Conservation (phyloP, 208 protist species). For the Phytomonas sp. region DNA sequence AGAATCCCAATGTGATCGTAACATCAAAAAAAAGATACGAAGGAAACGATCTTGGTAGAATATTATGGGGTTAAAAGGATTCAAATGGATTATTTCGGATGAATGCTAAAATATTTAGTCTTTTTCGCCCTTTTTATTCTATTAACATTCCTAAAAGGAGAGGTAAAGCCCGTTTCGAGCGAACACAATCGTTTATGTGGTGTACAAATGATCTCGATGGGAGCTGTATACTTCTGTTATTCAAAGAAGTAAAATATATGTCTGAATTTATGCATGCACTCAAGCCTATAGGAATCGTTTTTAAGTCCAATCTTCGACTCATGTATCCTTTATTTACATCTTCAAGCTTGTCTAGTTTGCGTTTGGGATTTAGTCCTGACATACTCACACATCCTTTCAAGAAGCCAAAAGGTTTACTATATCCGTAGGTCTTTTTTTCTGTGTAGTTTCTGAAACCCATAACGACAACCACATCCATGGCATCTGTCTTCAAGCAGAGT, state of each 20-base stretch:
- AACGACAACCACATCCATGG: not conserved
- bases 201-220: not conserved
- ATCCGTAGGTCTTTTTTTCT: not conserved
- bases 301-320: not conserved
- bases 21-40: not conserved
- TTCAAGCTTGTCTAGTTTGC: not conserved
- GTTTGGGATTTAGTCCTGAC: not conserved
- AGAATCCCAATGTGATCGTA: not conserved
- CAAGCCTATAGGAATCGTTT: not conserved
- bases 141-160: not conserved
- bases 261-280: not conserved
- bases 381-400: not conserved
- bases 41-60: not conserved
- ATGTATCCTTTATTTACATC: not conserved
- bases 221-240: not conserved
- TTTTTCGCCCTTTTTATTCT: not conserved
- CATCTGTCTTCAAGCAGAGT: not conserved
- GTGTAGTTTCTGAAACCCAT: not conserved
- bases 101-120: not conserved
- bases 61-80: not conserved
- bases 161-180: not conserved
- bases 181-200: not conserved
- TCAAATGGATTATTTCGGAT: not conserved
- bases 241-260: not conserved
- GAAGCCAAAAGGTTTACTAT: not conserved